Percentiles rank a stretch among this genome's conserved stretches.
Evolutionary conservation across 441 rosid genomes (phyloP).

Genomic region (Gossypium schwendimanii): DNA sequence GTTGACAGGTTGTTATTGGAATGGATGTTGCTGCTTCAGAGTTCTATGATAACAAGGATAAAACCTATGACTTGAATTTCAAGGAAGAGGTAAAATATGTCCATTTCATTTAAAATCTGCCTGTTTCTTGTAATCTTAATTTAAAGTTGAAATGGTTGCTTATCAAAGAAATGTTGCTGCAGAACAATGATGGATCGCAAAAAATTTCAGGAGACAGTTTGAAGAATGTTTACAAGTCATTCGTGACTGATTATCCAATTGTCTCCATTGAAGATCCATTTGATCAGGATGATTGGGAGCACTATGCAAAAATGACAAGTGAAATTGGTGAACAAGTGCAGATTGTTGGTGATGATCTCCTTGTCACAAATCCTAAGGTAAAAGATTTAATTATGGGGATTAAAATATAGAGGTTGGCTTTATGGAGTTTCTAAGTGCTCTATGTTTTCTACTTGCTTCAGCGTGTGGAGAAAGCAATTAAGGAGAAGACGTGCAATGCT

Average conservation of each 20-base stretch:
- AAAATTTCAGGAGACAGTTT: conserved; percentile 39
- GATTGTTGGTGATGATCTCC: conserved; percentile 48
- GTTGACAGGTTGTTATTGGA: conserved; percentile 38
- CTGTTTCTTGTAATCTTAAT: neutral
- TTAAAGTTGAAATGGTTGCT: neutral
- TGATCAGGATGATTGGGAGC: conserved; percentile 50
- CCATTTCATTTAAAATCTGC: neutral
- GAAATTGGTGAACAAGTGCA: conserved; percentile 41
- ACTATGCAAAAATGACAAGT: conserved; percentile 31
- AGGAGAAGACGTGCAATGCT: conserved; percentile 35
- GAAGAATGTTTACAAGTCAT: conserved; percentile 39
- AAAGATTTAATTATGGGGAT: neutral
- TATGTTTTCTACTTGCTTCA: conserved; percentile 14
- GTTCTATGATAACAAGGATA: conserved; percentile 35
- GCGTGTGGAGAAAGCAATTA: conserved; percentile 41
- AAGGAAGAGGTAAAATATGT: conserved; percentile 35
- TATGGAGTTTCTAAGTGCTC: neutral
- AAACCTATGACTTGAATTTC: conserved; percentile 45
- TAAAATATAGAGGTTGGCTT: neutral
- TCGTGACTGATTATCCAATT: conserved; percentile 34
- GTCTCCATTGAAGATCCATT: conserved; percentile 48
- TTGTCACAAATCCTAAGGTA: conserved; percentile 45
- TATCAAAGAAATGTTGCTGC: conserved; percentile 3
- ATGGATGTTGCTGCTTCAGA: conserved; percentile 52
- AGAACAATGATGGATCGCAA: conserved; percentile 38